Evolutionary conservation across 1,284 basidiomycete genomes (phyloP), one percentile per base, ranked within the genome.

Genomic region (Vanrija pseudolonga): DNA sequence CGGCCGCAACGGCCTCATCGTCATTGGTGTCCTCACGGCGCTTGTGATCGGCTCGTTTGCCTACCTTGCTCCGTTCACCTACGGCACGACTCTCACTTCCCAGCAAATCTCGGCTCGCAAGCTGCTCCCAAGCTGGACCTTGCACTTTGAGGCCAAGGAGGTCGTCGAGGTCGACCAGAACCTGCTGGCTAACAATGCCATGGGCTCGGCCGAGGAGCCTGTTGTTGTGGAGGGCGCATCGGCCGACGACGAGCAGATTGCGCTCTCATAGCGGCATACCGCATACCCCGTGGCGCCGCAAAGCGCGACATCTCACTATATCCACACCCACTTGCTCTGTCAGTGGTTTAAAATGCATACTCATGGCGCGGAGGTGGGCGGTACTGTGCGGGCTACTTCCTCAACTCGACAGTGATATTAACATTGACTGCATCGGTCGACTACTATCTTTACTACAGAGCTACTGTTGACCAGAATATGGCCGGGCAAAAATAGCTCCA

Each of bases 51-150:
- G 78, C 41, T 81, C 86, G 78, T 91, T 86, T 65, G 62, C 83
- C 43, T 96, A 84, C 80, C 79, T 93, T 50, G 82, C 88, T 22
- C 93, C 93, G 38, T 78, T 97, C 66, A 96, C 93, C 11, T 97
- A 94, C 72, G 94, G 92, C 55, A 81, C 87, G 20, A 91, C 93
- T 28, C 78, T 97, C 64, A 96, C 92, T 9, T 95, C 92, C 71
- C 93, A 91, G 39, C 63, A 73, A 51, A 73, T 77, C 56, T 72
- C 70, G 53, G 61, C 64, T 47, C 61, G 76, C 47, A 76, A 76
- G 56, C 50, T 77, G 40, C 63, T 77, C 36, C 63, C 65, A 7
- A 47, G 51, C 20, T 61, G 76, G 76, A 73, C 74, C 14, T 56
- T 77, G 37, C 76, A 77, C 60, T 77, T 76, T 53, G 76, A 77